Evolutionary conservation across 208 protist genomes (phyloP), one percentile per base, ranked within the genome.

Genomic region (Leishmania gerbilli): DNA sequence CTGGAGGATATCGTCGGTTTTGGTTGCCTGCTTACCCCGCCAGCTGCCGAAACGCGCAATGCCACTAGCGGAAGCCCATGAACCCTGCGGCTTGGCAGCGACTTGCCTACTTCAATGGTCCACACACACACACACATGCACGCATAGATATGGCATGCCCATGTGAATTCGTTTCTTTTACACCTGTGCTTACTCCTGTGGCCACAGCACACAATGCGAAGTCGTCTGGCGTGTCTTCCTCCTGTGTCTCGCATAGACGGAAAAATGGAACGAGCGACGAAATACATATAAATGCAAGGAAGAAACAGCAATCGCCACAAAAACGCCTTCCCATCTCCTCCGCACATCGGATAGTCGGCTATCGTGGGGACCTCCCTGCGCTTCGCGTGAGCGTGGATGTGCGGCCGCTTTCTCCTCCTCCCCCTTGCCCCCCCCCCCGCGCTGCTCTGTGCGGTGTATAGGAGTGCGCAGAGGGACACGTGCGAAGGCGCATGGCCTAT

Each of bases 1-100:
- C 56, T 86, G 72, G 82, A 86, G 58, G 82, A 86, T 55, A 58
- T 86, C 37, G 31, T 86, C 17, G 82, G 82, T 56, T 68, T 82
- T 76, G 55, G 78, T 51, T 79, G 74, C 47, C 75, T 86, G 3
- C 55, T 86, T 49, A 71, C 71, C 0, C 71, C 82, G 0, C 37
- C 77, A 5, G 11, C 82, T 24, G 72, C 75, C 40, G 62, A 74
- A 13, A 56, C 76, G 31, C 55, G 42, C 24, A 55, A 47, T 60
- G 40, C 24, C 40, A 24, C 42, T 11, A 37, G 3, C 15, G 71
- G 71, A 19, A 51, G 27, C 27, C 42, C n/a, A 19, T 75, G 68
- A 47, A 13, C 13, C 7, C 45, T 53, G 27, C 42, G 1, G 7
- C 45, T 53, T 45, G 9, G 0, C 47, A 74, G 72, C 15, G 31